These are phyloP conservation scores for Kwoniella mangroviensis DNA, from an alignment of 768 basidiomycete genomes.

Conservation along the genomic window DNA sequence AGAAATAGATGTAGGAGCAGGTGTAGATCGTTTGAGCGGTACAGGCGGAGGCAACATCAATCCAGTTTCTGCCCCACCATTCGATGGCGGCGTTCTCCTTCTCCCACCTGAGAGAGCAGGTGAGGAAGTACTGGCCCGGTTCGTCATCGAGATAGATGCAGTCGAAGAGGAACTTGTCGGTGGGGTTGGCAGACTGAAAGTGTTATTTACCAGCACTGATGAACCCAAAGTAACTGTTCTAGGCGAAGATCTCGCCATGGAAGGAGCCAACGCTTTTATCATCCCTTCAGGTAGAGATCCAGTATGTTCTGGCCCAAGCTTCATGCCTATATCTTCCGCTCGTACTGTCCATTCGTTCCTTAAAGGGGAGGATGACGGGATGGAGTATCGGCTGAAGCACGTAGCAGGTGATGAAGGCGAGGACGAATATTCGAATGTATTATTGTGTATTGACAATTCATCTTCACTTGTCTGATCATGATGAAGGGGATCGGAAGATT, in stretches of 20 bases:
- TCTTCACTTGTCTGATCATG: not conserved
- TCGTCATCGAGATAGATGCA: slow-evolving; percentile 1
- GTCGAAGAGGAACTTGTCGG: slow-evolving; percentile 24
- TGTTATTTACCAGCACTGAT: not conserved
- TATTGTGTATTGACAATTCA: slow-evolving; percentile 1
- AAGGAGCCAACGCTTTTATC: slow-evolving; percentile 31
- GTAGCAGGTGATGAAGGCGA: slow-evolving; percentile 16
- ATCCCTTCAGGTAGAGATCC: slow-evolving; percentile 34
- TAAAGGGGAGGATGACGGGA: slow-evolving; percentile 21
- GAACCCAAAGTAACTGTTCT: not conserved
- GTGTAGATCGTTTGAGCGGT: slow-evolving; percentile 17
- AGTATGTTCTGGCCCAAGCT: slow-evolving; percentile 38
- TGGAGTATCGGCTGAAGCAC: not conserved
- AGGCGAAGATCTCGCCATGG: not conserved
- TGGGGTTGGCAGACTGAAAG: slow-evolving; percentile 28
- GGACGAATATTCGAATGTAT: not conserved
- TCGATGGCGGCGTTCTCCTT: not conserved
- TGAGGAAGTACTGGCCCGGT: not conserved
- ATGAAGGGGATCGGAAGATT: slow-evolving; percentile 20
- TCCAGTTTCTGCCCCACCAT: slow-evolving; percentile 4
- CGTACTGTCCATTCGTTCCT: slow-evolving; percentile 31
- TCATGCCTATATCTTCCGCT: slow-evolving; percentile 40
- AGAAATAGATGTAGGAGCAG: not conserved
- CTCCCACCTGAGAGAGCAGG: not conserved
- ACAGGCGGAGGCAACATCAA: slow-evolving; percentile 46